Evolutionary conservation across 768 basidiomycete genomes (phyloP).

Genomic region (Mrakia frigida): DNA sequence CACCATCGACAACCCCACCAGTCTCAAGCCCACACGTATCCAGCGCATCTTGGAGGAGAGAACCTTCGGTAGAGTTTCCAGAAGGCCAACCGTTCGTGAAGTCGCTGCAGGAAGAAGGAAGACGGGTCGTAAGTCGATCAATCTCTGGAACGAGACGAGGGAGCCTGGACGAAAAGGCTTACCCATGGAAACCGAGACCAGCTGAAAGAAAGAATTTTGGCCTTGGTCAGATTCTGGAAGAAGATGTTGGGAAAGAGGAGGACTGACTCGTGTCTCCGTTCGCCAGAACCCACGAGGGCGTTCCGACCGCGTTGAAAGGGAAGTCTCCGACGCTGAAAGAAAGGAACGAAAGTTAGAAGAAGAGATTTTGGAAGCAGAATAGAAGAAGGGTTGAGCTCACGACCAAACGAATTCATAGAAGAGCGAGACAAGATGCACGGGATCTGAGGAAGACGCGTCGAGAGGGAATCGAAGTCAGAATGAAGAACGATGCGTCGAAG

Average conservation of each 20-base stretch:
- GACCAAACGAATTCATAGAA: slow-evolving; percentile 47
- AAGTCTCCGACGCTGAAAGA: slow-evolving; percentile 38
- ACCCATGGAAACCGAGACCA: slow-evolving; percentile 3
- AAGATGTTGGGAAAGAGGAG: slow-evolving; percentile 1
- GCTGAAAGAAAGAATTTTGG: not conserved
- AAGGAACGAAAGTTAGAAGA: too few relatives aligned
- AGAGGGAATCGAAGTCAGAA: not conserved
- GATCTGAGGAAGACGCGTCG: slow-evolving; percentile 32
- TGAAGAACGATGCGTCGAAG: not conserved
- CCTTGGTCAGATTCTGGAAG: not conserved
- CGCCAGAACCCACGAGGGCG: slow-evolving; percentile 41
- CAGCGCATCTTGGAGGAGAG: slow-evolving; percentile 44
- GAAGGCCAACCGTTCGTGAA: slow-evolving; percentile 45
- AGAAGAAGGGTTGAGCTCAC: too few relatives aligned
- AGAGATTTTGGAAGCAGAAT: too few relatives aligned
- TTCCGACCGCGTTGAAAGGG: slow-evolving; percentile 41
- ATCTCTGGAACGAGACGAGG: not conserved
- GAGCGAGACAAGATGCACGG: slow-evolving; percentile 42
- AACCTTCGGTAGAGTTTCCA: slow-evolving; percentile 35
- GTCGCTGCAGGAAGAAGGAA: slow-evolving; percentile 34
- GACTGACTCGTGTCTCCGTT: slow-evolving; percentile 41
- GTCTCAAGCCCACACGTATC: slow-evolving; percentile 25
- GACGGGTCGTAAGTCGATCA: not conserved
- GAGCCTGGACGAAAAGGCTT: not conserved
- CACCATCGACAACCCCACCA: not conserved